A percentile compares a stretch with the other conserved stretches of the same genome.
These are phyloP conservation scores for Gleditsia sinensis DNA, from an alignment of 306 rosid genomes.

Conservation along the genomic window DNA sequence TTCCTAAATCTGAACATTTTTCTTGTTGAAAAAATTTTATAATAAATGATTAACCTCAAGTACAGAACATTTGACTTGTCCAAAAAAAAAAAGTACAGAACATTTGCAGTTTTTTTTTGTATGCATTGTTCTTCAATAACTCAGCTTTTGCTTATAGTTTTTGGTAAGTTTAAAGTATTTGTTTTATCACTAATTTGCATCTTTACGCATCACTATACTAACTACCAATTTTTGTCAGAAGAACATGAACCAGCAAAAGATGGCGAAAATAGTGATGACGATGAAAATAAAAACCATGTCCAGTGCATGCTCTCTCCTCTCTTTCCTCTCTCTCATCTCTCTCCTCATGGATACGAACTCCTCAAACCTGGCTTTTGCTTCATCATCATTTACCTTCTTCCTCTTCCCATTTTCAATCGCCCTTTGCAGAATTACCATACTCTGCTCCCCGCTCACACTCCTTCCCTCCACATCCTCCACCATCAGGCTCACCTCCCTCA, in stretches of 20 bases:
- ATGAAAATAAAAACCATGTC: constrained; percentile 51
- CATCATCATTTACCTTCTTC: constrained; percentile 34
- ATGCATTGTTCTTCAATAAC: too few relatives aligned
- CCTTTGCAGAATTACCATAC: constrained; percentile 52
- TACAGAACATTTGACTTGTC: too few relatives aligned
- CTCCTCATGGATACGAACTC: constrained; percentile 45
- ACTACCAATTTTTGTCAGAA: neutral
- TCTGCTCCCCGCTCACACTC: constrained; percentile 65
- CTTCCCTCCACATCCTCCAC: constrained; percentile 75
- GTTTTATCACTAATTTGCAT: too few relatives aligned
- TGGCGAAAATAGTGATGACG: constrained; percentile 43
- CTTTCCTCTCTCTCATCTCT: constrained; percentile 43
- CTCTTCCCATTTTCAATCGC: constrained; percentile 61
- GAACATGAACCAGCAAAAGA: constrained; percentile 45
- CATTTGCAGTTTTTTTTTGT: too few relatives aligned
- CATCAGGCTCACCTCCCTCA: constrained; percentile 67
- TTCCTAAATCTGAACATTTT: too few relatives aligned
- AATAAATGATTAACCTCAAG: too few relatives aligned
- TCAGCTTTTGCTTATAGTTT: too few relatives aligned
- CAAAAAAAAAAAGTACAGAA: too few relatives aligned
- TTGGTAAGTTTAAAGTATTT: too few relatives aligned
- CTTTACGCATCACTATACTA: too few relatives aligned
- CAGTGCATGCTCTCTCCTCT: constrained; percentile 50
- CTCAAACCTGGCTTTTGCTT: constrained; percentile 43
- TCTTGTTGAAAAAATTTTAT: too few relatives aligned